A percentile compares a stretch with the other conserved stretches of the same genome.
Conservation (phyloP, 169 alveolate species). For the Eimeria zaria region DNA sequence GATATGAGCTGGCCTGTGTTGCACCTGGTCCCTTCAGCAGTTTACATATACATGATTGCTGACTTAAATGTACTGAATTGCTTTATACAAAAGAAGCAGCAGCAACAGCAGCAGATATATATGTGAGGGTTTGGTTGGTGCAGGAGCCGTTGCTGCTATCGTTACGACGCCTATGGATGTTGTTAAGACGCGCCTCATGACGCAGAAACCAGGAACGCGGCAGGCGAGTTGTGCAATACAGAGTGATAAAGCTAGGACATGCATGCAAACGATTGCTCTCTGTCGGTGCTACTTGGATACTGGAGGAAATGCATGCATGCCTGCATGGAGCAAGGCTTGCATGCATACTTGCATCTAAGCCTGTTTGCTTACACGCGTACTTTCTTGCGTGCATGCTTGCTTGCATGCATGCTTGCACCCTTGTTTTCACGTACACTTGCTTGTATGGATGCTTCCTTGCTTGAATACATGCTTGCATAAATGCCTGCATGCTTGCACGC, state of each 20-base stretch:
- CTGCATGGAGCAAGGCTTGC: too few species aligned
- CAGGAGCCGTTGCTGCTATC: conserved; percentile 88
- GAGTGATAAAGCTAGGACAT: neutral
- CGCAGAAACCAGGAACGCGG: conserved; percentile 76
- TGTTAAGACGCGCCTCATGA: conserved; percentile 90
- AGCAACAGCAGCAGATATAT: neutral
- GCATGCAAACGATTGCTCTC: neutral
- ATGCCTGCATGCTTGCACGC: too few species aligned
- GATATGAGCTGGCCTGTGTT: neutral
- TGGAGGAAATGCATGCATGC: neutral
- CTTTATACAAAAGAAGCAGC: neutral
- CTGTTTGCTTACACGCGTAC: too few species aligned
- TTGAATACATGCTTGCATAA: too few species aligned
- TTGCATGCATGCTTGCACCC: too few species aligned
- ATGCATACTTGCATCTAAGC: too few species aligned
- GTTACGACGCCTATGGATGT: conserved; percentile 92
- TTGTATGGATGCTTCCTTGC: too few species aligned
- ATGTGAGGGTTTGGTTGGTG: neutral
- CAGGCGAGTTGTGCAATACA: neutral
- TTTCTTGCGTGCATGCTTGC: too few species aligned
- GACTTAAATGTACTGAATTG: too few species aligned
- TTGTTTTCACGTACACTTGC: too few species aligned
- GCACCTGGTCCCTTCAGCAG: too few species aligned
- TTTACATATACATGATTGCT: too few species aligned
- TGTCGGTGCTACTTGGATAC: neutral